A percentile compares a stretch with the other conserved stretches of the same genome.
Evolutionary conservation across 2,329 filamentous ascomycete genomes (phyloP).

Genomic region (Cytospora piceicola): DNA sequence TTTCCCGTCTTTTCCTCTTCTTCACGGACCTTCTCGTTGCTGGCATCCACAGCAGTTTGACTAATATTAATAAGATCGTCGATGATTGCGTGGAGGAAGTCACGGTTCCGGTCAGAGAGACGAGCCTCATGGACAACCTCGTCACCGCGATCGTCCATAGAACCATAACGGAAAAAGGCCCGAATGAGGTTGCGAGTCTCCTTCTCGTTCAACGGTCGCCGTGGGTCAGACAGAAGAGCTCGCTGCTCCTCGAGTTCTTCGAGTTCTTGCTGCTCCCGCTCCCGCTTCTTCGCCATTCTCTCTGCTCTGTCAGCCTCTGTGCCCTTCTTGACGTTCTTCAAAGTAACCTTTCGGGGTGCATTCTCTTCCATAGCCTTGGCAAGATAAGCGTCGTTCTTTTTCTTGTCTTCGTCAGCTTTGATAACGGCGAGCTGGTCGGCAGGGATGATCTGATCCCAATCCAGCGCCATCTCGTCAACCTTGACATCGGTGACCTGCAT

Average conservation of each 20-base stretch:
- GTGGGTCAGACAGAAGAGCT: slow-evolving; percentile 77
- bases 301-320: slow-evolving; percentile 65
- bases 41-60: slow-evolving; percentile 63
- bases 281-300: slow-evolving; percentile 67
- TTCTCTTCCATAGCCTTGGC: slow-evolving; percentile 83
- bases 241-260: slow-evolving; percentile 75
- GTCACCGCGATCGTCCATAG: slow-evolving; percentile 83
- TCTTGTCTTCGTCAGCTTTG: slow-evolving; percentile 85
- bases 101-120: slow-evolving; percentile 77
- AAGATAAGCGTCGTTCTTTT: slow-evolving; percentile 81
- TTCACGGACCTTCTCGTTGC: slow-evolving; percentile 73
- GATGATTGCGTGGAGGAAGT: slow-evolving; percentile 76
- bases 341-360: slow-evolving; percentile 74
- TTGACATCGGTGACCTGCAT: slow-evolving; percentile 98
- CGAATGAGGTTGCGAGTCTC: slow-evolving; percentile 91
- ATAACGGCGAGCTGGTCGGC: slow-evolving; percentile 88
- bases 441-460: slow-evolving; percentile 98
- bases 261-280: slow-evolving; percentile 69
- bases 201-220: slow-evolving; percentile 87
- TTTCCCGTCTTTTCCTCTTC: slow-evolving; percentile 85
- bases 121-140: slow-evolving; percentile 89
- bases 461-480: slow-evolving; percentile 76
- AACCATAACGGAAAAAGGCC: slow-evolving; percentile 88
- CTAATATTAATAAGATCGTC: slow-evolving; percentile 70
- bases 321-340: slow-evolving; percentile 57